Evolutionary conservation across 768 basidiomycete species (phyloP), one percentile per base, ranked within the genome.

Genomic region (Lactarius pseudohatsudake): DNA sequence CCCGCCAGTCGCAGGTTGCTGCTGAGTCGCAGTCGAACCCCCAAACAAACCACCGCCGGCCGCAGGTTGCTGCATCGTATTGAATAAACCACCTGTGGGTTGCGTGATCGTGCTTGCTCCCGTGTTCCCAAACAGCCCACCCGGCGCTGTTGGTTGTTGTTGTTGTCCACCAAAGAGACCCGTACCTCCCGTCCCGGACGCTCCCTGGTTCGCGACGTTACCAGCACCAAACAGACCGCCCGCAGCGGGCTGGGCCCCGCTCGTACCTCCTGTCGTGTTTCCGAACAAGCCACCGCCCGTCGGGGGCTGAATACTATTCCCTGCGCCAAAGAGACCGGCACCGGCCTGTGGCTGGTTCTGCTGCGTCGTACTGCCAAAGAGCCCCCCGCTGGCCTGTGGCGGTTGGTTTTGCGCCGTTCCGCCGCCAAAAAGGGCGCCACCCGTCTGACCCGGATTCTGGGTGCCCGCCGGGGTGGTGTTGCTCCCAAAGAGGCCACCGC

Each of bases 231-330:
- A 71, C n/a, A 74, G 60, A 26, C 77, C 71, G n/a, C 69, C 69
- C 53, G 38, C 34, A 15, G 62, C 36, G n/a, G 66, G 64, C 15
- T 61, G 56, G 11, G 57, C 30, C 10, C 62, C 60, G 7, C 61
- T 41, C 55, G 67, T 65, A n/a, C 68, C 59, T 53, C 68, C 59
- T 53, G 54, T 56, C 16, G 73, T 67, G 57, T 47, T 74, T 10
- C 76, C 75, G 64, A 76, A 77, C 65, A 77, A 61, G 8, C 77
- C 73, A 13, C 74, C 72, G 20, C 75, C 67, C 4, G 72, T 41
- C 54, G 58, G 59, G 45, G 65, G 65, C 53, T 62, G 69, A 13
- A 36, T 38, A 9, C 36, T 11, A 38, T n/a, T 30, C 8, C 26
- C 30, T 20, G 20, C n/a, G 28, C 45, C 65, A 28, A 66, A 66